Percentiles rank a stretch among this genome's conserved stretches.
Evolutionary conservation across 352 stramenopile species (phyloP).

Genomic region (Phytophthora pistaciae): DNA sequence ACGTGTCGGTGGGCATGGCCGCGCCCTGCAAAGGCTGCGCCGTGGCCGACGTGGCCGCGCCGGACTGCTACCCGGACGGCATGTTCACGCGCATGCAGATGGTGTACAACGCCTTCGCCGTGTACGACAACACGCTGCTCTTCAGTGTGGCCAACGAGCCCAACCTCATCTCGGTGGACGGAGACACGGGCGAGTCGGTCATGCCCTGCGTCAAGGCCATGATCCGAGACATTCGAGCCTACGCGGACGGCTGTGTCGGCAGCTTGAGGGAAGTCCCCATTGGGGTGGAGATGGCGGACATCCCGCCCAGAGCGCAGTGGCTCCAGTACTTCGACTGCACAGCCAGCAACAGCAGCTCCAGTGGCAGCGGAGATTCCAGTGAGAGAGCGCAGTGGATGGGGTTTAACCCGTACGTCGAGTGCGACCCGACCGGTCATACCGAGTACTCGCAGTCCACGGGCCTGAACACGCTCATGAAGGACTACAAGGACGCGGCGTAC

Average conservation of each 20-base stretch:
- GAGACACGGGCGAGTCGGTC: slow-evolving; percentile 47
- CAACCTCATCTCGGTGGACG: slow-evolving; percentile 61
- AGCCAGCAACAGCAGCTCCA: slow-evolving; percentile 40
- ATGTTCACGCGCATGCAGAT: slow-evolving; percentile 69
- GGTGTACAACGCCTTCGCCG: slow-evolving; percentile 77
- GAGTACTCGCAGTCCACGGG: slow-evolving; percentile 62
- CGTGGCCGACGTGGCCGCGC: slow-evolving; percentile 48
- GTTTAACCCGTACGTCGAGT: slow-evolving; percentile 73
- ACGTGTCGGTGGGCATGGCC: slow-evolving; percentile 72
- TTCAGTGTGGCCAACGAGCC: slow-evolving; percentile 80
- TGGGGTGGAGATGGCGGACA: slow-evolving; percentile 78
- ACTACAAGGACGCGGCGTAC: slow-evolving; percentile 60
- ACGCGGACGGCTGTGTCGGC: slow-evolving; percentile 49
- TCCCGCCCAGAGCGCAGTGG: slow-evolving; percentile 65
- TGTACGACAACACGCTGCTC: slow-evolving; percentile 75
- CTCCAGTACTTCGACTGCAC: slow-evolving; percentile 81
- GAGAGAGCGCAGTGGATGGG: slow-evolving; percentile 61
- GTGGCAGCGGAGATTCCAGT: slow-evolving; percentile 13
- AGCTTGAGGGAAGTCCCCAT: slow-evolving; percentile 71
- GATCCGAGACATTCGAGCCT: slow-evolving; percentile 65
- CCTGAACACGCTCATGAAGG: slow-evolving; percentile 60
- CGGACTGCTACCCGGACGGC: slow-evolving; percentile 58
- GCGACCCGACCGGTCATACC: slow-evolving; percentile 49
- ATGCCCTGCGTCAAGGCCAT: slow-evolving; percentile 79
- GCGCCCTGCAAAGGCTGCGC: slow-evolving; percentile 58